Conservation (phyloP, 129 eudicot species). For the Rutidosis leptorrhynchoides region DNA sequence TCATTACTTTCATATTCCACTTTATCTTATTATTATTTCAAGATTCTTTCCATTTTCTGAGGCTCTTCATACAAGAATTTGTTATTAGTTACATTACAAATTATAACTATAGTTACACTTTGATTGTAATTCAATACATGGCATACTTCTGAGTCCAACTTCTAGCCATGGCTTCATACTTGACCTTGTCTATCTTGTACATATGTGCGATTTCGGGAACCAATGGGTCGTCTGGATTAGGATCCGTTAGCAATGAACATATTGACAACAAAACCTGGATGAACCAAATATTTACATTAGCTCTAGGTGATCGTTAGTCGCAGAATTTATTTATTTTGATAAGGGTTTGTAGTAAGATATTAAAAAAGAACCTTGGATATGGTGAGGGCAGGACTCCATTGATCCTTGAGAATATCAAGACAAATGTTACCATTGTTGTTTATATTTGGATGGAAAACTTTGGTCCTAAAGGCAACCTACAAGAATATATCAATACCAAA, state of each 20-base stretch:
- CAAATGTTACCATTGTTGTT: constrained; percentile 81
- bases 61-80: constrained; percentile 34
- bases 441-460: constrained; percentile 75
- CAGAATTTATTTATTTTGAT: neutral
- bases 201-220: constrained; percentile 87
- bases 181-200: constrained; percentile 63
- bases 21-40: constrained; percentile 2
- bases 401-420: constrained; percentile 80
- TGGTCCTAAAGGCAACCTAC: constrained; percentile 81
- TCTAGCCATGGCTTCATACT: constrained; percentile 73
- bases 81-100: constrained; percentile 23
- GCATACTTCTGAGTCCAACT: constrained; percentile 85
- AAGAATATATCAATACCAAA: constrained; percentile 10
- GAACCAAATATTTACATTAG: neutral
- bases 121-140: constrained; percentile 44
- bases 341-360: too few relatives aligned
- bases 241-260: constrained; percentile 75
- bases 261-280: constrained; percentile 69
- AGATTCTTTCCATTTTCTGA: constrained; percentile 19
- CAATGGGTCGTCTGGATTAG: constrained; percentile 77
- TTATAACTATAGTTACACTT: neutral
- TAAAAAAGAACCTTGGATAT: constrained; percentile 58
- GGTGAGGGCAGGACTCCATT: constrained; percentile 92
- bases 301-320: neutral
- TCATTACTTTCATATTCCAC: constrained; percentile 19